These are phyloP conservation scores for Fusarium circinatum DNA, from an alignment of 2,329 filamentous ascomycete genomes.

Conservation along the genomic window DNA sequence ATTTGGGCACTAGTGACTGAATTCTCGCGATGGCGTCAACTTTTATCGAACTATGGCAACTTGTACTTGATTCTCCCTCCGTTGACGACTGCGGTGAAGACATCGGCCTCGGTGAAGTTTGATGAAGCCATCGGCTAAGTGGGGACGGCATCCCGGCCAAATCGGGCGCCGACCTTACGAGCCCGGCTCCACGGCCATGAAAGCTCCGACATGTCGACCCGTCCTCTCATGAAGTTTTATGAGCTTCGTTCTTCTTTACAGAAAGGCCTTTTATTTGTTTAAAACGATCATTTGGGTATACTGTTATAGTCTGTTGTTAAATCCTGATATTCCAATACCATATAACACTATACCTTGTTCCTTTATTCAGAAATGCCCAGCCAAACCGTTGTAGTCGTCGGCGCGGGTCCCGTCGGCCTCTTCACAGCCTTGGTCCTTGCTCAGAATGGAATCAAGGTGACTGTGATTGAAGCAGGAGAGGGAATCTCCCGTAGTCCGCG, in stretches of 20 bases:
- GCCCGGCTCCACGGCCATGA: not conserved
- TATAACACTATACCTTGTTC: not conserved
- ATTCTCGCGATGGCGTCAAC: accelerated
- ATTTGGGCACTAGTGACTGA: not conserved
- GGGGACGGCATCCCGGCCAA: not conserved
- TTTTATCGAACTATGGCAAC: not conserved
- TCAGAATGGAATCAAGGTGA: not conserved
- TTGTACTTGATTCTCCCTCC: not conserved
- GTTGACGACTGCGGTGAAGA: not conserved
- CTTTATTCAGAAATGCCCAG: not conserved
- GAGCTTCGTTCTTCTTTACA: not conserved
- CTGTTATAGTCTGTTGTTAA: accelerated
- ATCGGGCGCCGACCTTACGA: not conserved
- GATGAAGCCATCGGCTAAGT: not conserved
- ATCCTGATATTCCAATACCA: not conserved
- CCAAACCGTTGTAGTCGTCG: not conserved
- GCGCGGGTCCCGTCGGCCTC: not conserved
- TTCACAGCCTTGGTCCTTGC: not conserved
- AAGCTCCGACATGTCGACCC: not conserved
- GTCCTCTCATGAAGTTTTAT: not conserved
- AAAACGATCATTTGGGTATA: accelerated
- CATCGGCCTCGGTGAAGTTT: not conserved
- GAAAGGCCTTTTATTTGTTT: not conserved
- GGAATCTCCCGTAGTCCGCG: not conserved
- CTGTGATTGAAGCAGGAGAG: not conserved